phyloP scores from a whole-genome alignment of 164 flowering plant genomes.

The Stephania cephalantha region DNA sequence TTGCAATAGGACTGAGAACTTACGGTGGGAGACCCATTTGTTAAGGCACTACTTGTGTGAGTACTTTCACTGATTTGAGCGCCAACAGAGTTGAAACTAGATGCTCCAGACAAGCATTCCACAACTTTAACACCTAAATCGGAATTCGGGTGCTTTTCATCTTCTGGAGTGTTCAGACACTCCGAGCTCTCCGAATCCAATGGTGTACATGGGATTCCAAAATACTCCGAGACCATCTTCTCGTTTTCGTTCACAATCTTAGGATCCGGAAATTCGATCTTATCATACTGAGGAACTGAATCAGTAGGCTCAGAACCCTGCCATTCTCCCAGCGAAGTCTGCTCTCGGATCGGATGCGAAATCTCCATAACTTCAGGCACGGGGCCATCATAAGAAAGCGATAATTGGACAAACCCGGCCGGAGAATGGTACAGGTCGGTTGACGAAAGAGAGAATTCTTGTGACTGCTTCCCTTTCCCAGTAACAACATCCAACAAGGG shows the following conservation, averaged over 20 bases:
- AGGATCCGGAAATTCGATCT: constrained; percentile 91
- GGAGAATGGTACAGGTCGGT: constrained; percentile 95
- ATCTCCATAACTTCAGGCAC: constrained; percentile 68
- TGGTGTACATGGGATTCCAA: constrained; percentile 33
- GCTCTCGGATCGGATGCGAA: constrained; percentile 24
- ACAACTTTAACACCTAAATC: constrained; percentile 28
- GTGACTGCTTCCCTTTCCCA: constrained; percentile 55
- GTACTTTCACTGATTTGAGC: constrained; percentile 33
- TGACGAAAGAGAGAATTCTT: constrained; percentile 84
- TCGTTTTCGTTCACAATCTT: constrained; percentile 69
- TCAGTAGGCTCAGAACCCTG: constrained; percentile 32
- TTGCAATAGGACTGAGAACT: constrained; percentile 44
- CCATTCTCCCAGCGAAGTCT: constrained; percentile 18
- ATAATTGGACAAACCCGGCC: constrained; percentile 73
- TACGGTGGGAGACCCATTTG: constrained; percentile 48
- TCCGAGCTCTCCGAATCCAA: constrained; percentile 52
- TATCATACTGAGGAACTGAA: constrained; percentile 44
- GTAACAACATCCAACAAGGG: constrained; percentile 65
- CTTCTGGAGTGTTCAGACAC: constrained; percentile 38
- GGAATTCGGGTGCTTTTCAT: constrained; percentile 31
- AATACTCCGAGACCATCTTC: constrained; percentile 82
- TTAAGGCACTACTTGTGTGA: constrained; percentile 61
- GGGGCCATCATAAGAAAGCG: constrained; percentile 57
- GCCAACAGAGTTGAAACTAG: constrained; percentile 24
- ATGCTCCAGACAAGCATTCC: constrained; percentile 33